Evolutionary conservation across 2,329 filamentous ascomycete species (phyloP), one percentile per base, ranked within the genome.

Genomic region (Fusarium goolgardi): DNA sequence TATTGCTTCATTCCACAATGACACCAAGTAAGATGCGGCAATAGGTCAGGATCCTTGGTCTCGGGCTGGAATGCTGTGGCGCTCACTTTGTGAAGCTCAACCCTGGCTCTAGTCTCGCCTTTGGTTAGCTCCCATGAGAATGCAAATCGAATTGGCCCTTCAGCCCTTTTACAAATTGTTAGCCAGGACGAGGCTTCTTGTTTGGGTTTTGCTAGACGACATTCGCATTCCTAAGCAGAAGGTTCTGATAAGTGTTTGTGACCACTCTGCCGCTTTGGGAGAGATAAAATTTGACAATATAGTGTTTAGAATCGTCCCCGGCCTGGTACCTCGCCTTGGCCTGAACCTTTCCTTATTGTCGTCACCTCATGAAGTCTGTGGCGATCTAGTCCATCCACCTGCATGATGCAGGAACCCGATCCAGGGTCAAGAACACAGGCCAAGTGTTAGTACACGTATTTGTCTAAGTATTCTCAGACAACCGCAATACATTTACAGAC

Each of bases 21-120:
- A 3, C 40, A 51, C 63, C 62, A 66, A 66, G 56, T 62, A 35
- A 6, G 23, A 66, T 66, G 56, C 62, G 62, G 62, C 47, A 50
- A 29, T 8, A 5, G n/a, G 11, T 27, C 23, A 16, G 54, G 23
- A 20, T 23, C 35, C 15, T 13, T 21, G 27, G 37, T 5, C 8
- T 37, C 11, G 13, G n/a, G 21, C 35, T 65, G 63, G 63, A 66
- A 66, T 66, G 63, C 20, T 7, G 21, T 51, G 56, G 56, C 62
- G 56, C n/a, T 21, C 57, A 27, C 23, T 20, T 41, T 21, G 50
- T 60, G 45, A 21, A 56, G 13, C 35, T 23, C 27, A 50, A 40
- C 40, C 55, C 50, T 65, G 61, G 34, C 62, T 52, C 37, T 64
- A 53, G 54, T 6, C 43, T 45, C 13, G 10, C 12, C 29, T 37